These are phyloP conservation scores for Candida odintsovae DNA, from an alignment of 805 yeast genomes.

Conservation along the genomic window DNA sequence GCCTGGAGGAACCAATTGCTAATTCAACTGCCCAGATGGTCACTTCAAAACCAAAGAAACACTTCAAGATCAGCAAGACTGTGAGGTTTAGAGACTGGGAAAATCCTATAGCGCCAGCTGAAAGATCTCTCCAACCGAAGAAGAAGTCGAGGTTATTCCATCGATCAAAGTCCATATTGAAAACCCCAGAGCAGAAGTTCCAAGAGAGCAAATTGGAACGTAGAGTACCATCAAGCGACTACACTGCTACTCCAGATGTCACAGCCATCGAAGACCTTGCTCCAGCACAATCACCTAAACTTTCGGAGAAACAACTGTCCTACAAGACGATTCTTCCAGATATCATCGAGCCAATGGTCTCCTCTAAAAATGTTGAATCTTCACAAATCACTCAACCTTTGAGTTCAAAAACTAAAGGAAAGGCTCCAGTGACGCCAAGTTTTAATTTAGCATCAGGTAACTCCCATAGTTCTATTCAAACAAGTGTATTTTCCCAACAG, in stretches of 20 bases:
- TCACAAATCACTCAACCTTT: neutral
- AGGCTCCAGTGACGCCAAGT: neutral
- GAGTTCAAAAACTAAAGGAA: neutral
- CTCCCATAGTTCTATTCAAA: neutral
- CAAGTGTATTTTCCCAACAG: neutral
- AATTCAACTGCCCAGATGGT: neutral
- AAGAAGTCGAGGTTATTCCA: constrained; percentile 2
- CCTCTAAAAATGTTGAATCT: neutral
- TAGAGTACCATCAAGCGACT: constrained; percentile 19
- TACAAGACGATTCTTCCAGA: neutral
- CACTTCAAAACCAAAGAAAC: neutral
- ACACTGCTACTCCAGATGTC: constrained; percentile 19
- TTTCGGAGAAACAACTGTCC: neutral
- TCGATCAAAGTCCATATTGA: neutral
- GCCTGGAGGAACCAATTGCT: constrained; percentile 2
- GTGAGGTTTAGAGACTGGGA: constrained; percentile 6
- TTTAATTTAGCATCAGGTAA: neutral
- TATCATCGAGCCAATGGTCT: neutral
- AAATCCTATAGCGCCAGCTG: neutral
- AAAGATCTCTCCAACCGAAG: neutral
- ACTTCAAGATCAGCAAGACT: constrained; percentile 3
- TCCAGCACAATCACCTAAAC: neutral
- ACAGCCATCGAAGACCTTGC: constrained; percentile 2
- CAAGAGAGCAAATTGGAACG: neutral
- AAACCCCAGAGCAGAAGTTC: neutral